Base-by-base conservation (phyloP, 305 asterid genomes). In the Petunia hybrid region DNA sequence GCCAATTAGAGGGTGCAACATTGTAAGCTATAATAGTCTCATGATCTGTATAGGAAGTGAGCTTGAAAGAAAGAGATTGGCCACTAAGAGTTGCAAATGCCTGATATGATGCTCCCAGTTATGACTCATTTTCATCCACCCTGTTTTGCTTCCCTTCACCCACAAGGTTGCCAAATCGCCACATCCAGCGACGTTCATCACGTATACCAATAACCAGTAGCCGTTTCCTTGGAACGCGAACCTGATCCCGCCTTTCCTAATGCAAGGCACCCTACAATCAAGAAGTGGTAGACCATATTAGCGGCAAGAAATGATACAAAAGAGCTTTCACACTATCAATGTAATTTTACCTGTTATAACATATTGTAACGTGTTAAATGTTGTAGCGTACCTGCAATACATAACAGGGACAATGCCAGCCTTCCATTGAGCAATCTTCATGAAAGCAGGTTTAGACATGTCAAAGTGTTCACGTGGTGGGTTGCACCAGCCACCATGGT, bases 401-500 rank as follows among this genome's bases (percentile, higher is more conserved):
- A 10, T 5, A 59, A 93, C 91, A 1, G 97, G 97, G 7, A 94
- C 97, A 51, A 92, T 94, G 83, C 99, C 99, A 8, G 87, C 97
- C 43, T 83, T 86, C 91, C 90, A 90, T 65, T 92, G 90, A 4
- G 98, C 99, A 16, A 94, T 95, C 89, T 91, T 89, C 89, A 83
- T 87, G 89, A 91, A 92, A 36, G 99, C 97, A 0, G 99, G 95
- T 80, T 92, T 90, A 22, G 99, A 80, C 98, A 95, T 94, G 82
- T 95, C 98, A 66, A 94, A 94, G 75, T 92, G 99, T 6, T 84
- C 62, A 3, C 97, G 95, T 10, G 99, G 98, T 0, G 98, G 99
- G 86, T 95, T 95, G 95, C 98, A 95, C 99, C 99, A 95, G 0
- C 99, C 99, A 38, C 98, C 99, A 39, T 91, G 85, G 92, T 95